Evolutionary conservation across 768 basidiomycete genomes (phyloP).

Genomic region (Auriscalpium orientale): DNA sequence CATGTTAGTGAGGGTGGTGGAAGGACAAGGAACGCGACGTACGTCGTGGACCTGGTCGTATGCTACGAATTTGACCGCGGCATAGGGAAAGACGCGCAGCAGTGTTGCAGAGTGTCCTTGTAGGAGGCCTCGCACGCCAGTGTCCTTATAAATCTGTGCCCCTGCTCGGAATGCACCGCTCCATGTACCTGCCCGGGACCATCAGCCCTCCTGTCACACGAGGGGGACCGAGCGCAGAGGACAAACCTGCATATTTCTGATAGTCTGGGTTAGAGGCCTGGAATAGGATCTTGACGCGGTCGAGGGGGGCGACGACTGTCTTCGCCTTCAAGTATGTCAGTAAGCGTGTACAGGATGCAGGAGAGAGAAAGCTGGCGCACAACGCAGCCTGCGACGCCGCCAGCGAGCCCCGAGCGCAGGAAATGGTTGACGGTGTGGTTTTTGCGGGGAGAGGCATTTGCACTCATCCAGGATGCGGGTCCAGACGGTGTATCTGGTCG

Average conservation of each 20-base stretch:
- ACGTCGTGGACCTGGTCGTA: constrained; percentile 86
- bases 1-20: neutral
- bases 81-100: constrained; percentile 92
- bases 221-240: neutral
- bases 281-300: constrained; percentile 97
- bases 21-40: constrained; percentile 15
- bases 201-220: neutral
- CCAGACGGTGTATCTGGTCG: no score
- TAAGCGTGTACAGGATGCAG: constrained; percentile 5
- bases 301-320: constrained; percentile 90
- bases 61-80: constrained; percentile 93
- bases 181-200: constrained; percentile 62
- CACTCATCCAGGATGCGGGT: constrained; percentile 22
- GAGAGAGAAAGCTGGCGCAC: constrained; percentile 41
- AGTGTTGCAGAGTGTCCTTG: constrained; percentile 97
- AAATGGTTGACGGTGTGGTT: constrained; percentile 47
- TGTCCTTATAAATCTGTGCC: constrained; percentile 56
- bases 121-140: constrained; percentile 73
- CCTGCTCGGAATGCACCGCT: constrained; percentile 77
- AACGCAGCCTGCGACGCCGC: constrained; percentile 89
- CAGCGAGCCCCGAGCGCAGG: constrained; percentile 81
- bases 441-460: constrained; percentile 29
- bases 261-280: constrained; percentile 96
- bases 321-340: constrained; percentile 57
- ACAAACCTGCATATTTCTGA: constrained; percentile 82